Evolutionary conservation across 1,284 basidiomycete genomes (phyloP).

Genomic region (Microbotryomycetes sp.): DNA sequence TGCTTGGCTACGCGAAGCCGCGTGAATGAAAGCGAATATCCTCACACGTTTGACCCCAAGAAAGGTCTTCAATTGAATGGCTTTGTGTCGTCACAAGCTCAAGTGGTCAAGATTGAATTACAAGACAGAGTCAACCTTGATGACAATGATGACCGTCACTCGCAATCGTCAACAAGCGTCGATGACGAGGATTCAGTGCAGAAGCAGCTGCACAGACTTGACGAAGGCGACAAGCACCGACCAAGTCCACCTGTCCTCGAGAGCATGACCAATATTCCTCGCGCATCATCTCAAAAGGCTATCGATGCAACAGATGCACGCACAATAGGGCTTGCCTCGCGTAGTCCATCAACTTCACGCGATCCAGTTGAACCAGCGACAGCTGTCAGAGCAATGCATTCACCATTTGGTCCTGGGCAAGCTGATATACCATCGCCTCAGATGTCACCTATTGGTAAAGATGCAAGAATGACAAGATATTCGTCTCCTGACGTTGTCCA

Average conservation of each 20-base stretch:
- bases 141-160: too few species aligned
- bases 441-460: background rate
- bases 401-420: too few species aligned
- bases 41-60: constrained; percentile 19
- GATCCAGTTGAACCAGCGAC: background rate
- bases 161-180: background rate
- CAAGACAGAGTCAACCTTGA: too few species aligned
- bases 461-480: background rate
- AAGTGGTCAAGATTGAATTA: too few species aligned
- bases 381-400: background rate
- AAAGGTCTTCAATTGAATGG: constrained; percentile 21
- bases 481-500: background rate
- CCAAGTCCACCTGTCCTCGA: background rate
- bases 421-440: background rate
- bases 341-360: background rate
- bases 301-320: background rate
- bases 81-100: background rate
- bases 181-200: background rate
- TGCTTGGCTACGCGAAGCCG: background rate
- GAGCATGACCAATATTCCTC: background rate
- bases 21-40: constrained; percentile 19
- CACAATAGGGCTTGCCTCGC: background rate
- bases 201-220: background rate
- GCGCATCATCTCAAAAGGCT: background rate
- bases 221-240: background rate